These are phyloP conservation scores for Dactylonectria estremocensis DNA, from an alignment of 2,329 filamentous ascomycete genomes.

Conservation along the genomic window DNA sequence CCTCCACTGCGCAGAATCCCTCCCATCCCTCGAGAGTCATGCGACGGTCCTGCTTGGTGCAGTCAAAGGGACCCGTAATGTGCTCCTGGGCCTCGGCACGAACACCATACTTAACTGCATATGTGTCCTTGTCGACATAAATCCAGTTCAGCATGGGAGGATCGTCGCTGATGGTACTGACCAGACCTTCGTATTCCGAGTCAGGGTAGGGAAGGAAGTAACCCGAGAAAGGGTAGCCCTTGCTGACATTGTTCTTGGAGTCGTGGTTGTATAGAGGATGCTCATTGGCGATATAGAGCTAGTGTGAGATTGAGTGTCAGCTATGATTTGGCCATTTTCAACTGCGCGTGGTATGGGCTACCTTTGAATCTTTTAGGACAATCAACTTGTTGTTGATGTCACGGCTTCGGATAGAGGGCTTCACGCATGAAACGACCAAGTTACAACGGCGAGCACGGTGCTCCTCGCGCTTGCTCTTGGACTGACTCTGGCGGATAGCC, in stretches of 20 bases:
- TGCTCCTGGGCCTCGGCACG: slow-evolving; percentile 60
- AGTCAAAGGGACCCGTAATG: slow-evolving; percentile 65
- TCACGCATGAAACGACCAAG: slow-evolving; percentile 62
- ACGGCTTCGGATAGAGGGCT: slow-evolving; percentile 60
- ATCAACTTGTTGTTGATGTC: slow-evolving; percentile 62
- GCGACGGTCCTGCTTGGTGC: slow-evolving; percentile 66
- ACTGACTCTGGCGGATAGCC: slow-evolving; percentile 63
- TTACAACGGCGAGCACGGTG: slow-evolving; percentile 65
- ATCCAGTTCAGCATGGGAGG: slow-evolving; percentile 68
- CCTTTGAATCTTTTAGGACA: slow-evolving; percentile 61
- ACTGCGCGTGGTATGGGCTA: slow-evolving; percentile 30
- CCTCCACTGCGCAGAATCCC: slow-evolving; percentile 64
- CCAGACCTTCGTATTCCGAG: slow-evolving; percentile 61
- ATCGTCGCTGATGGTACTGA: slow-evolving; percentile 64
- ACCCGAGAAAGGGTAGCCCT: slow-evolving; percentile 68
- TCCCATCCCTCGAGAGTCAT: slow-evolving; percentile 66
- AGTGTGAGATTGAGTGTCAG: slow-evolving; percentile 5
- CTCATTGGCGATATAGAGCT: slow-evolving; percentile 51
- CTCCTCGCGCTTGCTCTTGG: slow-evolving; percentile 62
- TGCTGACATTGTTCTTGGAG: slow-evolving; percentile 60
- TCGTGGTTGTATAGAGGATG: slow-evolving; percentile 46
- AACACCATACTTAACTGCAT: slow-evolving; percentile 63
- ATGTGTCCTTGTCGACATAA: slow-evolving; percentile 61
- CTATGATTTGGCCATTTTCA: not conserved
- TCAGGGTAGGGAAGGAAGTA: slow-evolving; percentile 73